A percentile compares a stretch with the other conserved stretches of the same genome.
Evolutionary conservation across 805 yeast species (phyloP).

Genomic region (Starmerella geochares): DNA sequence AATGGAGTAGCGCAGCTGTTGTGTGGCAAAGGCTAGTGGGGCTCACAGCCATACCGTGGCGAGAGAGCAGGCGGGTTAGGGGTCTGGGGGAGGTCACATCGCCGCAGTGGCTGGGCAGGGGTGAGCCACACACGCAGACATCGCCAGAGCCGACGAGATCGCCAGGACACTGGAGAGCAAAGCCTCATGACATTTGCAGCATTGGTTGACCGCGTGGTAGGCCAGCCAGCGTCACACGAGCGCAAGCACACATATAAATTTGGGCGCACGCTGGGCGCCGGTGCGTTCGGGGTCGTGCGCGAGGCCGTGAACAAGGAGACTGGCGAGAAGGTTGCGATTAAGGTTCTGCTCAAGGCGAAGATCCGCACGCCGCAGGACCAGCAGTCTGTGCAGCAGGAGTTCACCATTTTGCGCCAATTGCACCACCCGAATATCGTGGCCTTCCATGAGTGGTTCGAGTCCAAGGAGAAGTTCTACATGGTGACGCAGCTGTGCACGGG

Average conservation of each 20-base stretch:
- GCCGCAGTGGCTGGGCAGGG: neutral
- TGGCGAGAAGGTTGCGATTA: constrained; percentile 73
- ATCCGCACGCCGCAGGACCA: constrained; percentile 56
- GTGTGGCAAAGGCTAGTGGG: constrained; percentile 3
- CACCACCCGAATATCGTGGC: constrained; percentile 82
- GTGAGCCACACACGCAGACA: neutral
- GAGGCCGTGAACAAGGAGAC: constrained; percentile 48
- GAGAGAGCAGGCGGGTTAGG: neutral
- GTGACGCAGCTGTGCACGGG: constrained; percentile 94
- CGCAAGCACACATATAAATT: constrained; percentile 64
- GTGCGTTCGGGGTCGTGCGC: constrained; percentile 87
- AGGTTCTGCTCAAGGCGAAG: constrained; percentile 77
- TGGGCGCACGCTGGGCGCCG: constrained; percentile 84
- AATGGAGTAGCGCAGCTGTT: neutral
- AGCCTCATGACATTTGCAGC: constrained; percentile 14
- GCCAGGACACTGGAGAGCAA: no score
- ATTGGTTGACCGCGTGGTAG: constrained; percentile 45
- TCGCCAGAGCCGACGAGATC: no score
- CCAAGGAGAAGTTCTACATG: constrained; percentile 80
- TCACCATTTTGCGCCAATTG: constrained; percentile 54
- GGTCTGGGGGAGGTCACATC: neutral
- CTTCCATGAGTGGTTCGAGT: constrained; percentile 86
- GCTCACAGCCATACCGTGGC: neutral
- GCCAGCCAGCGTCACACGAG: constrained; percentile 61
- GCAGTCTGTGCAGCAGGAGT: constrained; percentile 67